Base-by-base conservation (phyloP, 164 flowering plant species). In the Liquidambar formosana region DNA sequence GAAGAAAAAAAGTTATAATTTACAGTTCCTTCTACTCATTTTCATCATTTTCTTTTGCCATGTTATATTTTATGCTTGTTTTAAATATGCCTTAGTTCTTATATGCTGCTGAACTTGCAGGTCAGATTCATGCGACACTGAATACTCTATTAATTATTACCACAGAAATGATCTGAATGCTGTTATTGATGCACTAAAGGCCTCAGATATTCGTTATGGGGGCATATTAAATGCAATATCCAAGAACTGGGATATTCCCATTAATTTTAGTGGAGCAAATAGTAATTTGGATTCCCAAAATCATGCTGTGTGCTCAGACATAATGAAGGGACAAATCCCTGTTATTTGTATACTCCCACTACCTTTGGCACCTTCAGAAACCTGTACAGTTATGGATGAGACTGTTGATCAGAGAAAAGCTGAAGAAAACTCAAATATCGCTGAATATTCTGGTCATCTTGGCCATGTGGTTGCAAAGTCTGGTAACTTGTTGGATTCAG, bases 181-280 rank as follows among this genome's bases (percentile, higher is more conserved):
- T 62, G 87, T 95, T 54, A 68, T 88, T 70, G 82, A 88, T 64
- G 84, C 78, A 68, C 78, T 95, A 10, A 86, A 79, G 80, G 82
- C 93, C 57, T 81, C 87, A 23, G 71, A 79, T 67, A 58, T 63
- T 61, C 57, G 68, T 51, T 86, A 86, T 74, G 63, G 75, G 65
- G 72, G 64, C 65, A 81, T 93, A 67, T 61, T 81, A 64, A 71
- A 62, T 70, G 92, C 89, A 41, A 85, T 95, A 72, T 80, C 74
- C 57, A 69, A 73, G 73, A 77, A 88, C 52, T 90, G 91, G 96
- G 78, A 71, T 70, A 25, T 82, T 49, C 61, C 78, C 48, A 61
- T 68, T 60, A 71, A 71, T 71, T 79, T 67, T 28, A 68, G 44
- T 77, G 77, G 68, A 66, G 70, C 61, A 54, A 71, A 66, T 65